Conservation (phyloP, 2,329 filamentous ascomycete species). For the Eutypa lata region DNA sequence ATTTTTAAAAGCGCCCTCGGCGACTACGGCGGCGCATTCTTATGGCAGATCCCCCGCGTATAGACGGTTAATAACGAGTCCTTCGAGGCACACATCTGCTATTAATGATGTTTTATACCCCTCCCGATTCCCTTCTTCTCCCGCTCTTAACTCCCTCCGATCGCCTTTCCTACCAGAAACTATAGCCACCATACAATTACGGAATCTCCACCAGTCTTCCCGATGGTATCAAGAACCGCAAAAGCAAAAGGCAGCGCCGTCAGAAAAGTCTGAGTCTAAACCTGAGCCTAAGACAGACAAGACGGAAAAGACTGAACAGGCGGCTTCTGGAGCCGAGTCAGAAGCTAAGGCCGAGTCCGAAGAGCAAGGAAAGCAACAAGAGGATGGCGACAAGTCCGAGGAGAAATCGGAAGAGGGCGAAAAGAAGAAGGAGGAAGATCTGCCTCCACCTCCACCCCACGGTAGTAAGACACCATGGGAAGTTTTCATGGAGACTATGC, state of each 20-base stretch:
- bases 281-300: constrained; percentile 25
- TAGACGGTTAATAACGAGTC: constrained; percentile 40
- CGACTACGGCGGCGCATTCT: constrained; percentile 29
- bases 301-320: constrained; percentile 36
- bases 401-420: constrained; percentile 26
- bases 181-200: constrained; percentile 35
- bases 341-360: constrained; percentile 21
- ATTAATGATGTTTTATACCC: constrained; percentile 26
- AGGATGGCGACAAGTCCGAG: neutral
- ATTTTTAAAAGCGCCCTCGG: constrained; percentile 38
- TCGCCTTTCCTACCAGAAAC: constrained; percentile 43
- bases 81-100: constrained; percentile 23
- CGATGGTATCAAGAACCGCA: constrained; percentile 30
- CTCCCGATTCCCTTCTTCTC: constrained; percentile 23
- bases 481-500: constrained; percentile 96
- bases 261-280: constrained; percentile 23
- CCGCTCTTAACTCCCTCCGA: constrained; percentile 36
- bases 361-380: neutral
- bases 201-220: constrained; percentile 37
- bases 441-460: constrained; percentile 87
- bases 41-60: constrained; percentile 46
- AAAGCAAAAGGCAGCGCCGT: constrained; percentile 23
- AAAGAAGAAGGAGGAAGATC: constrained; percentile 62
- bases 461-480: constrained; percentile 99
- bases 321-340: constrained; percentile 32